Evolutionary conservation across 306 rosid genomes (phyloP).

Genomic region (Echinosophora koreensis): DNA sequence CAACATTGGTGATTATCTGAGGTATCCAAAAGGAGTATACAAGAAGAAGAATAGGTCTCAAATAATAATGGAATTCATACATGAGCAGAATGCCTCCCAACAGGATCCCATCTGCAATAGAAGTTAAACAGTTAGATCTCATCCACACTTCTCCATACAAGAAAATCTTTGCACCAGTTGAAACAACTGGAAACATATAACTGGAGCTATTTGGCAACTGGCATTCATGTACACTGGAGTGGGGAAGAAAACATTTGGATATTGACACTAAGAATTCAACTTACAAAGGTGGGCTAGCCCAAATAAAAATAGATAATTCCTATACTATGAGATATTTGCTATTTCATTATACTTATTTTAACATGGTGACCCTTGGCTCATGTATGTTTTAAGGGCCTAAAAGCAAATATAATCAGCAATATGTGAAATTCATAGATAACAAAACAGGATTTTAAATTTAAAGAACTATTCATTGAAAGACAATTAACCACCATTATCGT

Average conservation of each 20-base stretch:
- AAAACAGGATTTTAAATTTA: background rate
- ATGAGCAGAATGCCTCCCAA: slow-evolving; percentile 95
- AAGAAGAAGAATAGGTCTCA: slow-evolving; percentile 84
- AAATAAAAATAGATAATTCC: slow-evolving; percentile 8
- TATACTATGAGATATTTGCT: background rate
- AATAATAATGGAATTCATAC: slow-evolving; percentile 92
- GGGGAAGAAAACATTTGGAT: background rate
- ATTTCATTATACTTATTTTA: slow-evolving; percentile 2
- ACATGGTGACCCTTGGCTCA: background rate
- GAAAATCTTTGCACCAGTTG: slow-evolving; percentile 8
- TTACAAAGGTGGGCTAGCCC: slow-evolving; percentile 4
- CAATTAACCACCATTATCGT: background rate
- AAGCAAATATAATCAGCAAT: slow-evolving; percentile 26
- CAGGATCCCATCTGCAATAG: slow-evolving; percentile 90
- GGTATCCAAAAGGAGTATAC: slow-evolving; percentile 97
- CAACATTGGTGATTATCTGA: slow-evolving; percentile 85
- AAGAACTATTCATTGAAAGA: background rate
- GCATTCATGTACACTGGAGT: background rate
- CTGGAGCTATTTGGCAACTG: background rate
- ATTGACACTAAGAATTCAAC: slow-evolving; percentile 13
- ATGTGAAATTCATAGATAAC: slow-evolving; percentile 5
- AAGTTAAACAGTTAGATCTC: slow-evolving; percentile 31
- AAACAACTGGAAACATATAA: slow-evolving; percentile 21
- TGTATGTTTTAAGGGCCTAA: slow-evolving; percentile 4
- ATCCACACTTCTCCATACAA: slow-evolving; percentile 36